Evolutionary conservation across 2,329 filamentous ascomycete species (phyloP), one percentile per base, ranked within the genome.

Genomic region (Nemania abortiva): DNA sequence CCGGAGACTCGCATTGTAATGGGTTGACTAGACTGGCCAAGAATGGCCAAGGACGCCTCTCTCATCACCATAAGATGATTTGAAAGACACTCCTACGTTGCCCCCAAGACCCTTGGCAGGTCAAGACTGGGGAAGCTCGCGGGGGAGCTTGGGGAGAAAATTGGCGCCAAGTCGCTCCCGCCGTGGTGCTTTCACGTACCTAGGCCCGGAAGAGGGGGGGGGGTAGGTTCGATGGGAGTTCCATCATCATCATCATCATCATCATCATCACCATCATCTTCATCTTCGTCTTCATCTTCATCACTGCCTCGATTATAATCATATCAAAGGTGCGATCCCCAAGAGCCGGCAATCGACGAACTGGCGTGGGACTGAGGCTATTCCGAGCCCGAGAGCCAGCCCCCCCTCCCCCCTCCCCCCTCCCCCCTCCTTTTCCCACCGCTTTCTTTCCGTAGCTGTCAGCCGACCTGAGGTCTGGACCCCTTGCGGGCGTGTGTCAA

Each of bases 1-100:
- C 34, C n/a, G n/a, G 54, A 55, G 47, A 18, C 45, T 55, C 49
- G 37, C 50, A 53, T 66, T 45, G 61, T 68, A 58, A 69, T 50
- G 63, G 63, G 65, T 10, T 69, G 52, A 62, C 56, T 56, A 68
- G 70, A 52, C 54, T 20, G 49, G 67, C 68, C 59, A 70, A 71
- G 69, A 29, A 34, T 5, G 59, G 65, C 65, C 54, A 71, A 70
- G 65, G 20, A 55, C 56, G 59, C 65, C 60, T 64, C 53, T 45
- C 45, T 59, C 29, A 55, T 50, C 45, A 37, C 52, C 62, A 39
- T 52, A 55, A 42, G 52, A 61, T 37, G 58, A 67, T 67, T 67
- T 70, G 59, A 59, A 62, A 65, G 50, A 52, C 34, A 24, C 18
- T 18, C 53, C 58, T 47, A 61, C 6, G 50, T 64, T 61, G 37